A percentile compares a stretch with the other conserved stretches of the same genome.
These are phyloP conservation scores for Trametes cinnabarina DNA, from an alignment of 768 basidiomycete genomes.

Conservation along the genomic window DNA sequence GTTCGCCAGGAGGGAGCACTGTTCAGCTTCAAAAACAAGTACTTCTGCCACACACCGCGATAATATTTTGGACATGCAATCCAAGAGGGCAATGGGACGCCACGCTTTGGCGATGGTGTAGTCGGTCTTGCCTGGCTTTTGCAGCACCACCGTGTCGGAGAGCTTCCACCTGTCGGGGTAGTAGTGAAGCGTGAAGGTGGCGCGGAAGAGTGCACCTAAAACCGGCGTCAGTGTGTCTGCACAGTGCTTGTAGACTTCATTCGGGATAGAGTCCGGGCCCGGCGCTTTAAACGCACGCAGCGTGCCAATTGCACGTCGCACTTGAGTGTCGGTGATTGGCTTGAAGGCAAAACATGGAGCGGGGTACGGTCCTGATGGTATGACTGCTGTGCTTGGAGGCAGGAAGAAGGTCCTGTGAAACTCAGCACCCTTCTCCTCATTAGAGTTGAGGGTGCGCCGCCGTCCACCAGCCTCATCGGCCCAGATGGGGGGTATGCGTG, in stretches of 20 bases:
- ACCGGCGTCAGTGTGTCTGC: conserved; percentile 25
- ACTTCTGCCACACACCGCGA: conserved; percentile 22
- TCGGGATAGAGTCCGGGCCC: conserved; percentile 30
- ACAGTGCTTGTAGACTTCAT: conserved; percentile 33
- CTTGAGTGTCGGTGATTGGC: conserved; percentile 27
- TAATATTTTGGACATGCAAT: conserved; percentile 24
- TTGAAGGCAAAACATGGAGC: conserved; percentile 19
- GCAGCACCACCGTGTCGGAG: conserved; percentile 32
- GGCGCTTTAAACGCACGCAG: conserved; percentile 38
- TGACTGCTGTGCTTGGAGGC: background rate
- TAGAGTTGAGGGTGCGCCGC: background rate
- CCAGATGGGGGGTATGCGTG: conserved; percentile 22
- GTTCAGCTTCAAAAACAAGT: conserved; percentile 5
- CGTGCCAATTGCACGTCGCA: conserved; percentile 23
- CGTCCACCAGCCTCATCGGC: background rate
- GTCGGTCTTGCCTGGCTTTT: conserved; percentile 36
- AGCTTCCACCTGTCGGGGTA: conserved; percentile 21
- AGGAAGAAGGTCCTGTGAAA: conserved; percentile 33
- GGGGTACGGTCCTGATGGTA: conserved; percentile 25
- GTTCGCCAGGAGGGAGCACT: conserved; percentile 7
- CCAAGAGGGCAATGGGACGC: conserved; percentile 37
- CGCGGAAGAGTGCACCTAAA: conserved; percentile 30
- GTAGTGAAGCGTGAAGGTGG: conserved; percentile 27
- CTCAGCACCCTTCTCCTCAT: conserved; percentile 18
- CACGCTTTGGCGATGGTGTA: conserved; percentile 37